Percentiles rank a stretch among this genome's conserved stretches.
Evolutionary conservation across 2,329 filamentous ascomycete species (phyloP).

Genomic region (Coniochaeta prunicola): DNA sequence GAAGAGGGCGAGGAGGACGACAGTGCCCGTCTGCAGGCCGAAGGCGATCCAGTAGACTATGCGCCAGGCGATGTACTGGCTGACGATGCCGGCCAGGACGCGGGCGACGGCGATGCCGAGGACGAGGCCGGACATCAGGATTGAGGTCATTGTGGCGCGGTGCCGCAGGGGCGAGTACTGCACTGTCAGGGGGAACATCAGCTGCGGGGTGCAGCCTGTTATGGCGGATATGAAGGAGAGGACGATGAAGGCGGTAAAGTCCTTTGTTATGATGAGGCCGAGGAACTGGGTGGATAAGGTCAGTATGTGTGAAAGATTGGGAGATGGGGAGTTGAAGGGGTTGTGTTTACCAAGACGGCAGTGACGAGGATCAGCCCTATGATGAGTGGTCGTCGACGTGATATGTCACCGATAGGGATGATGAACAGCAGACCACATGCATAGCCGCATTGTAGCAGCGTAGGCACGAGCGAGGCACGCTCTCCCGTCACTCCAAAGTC

Average conservation of each 20-base stretch:
- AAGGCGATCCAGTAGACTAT: slow-evolving; percentile 69
- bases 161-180: slow-evolving; percentile 62
- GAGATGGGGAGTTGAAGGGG: background rate
- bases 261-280: slow-evolving; percentile 58
- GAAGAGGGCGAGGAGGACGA: slow-evolving; percentile 54
- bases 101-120: slow-evolving; percentile 67
- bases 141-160: slow-evolving; percentile 61
- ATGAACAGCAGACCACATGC: slow-evolving; percentile 65
- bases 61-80: slow-evolving; percentile 64
- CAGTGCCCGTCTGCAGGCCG: slow-evolving; percentile 50
- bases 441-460: slow-evolving; percentile 69
- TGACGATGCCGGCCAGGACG: slow-evolving; percentile 63
- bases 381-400: slow-evolving; percentile 60
- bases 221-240: slow-evolving; percentile 64
- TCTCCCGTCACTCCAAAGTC: slow-evolving; percentile 64
- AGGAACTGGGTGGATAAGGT: slow-evolving; percentile 47
- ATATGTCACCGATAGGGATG: slow-evolving; percentile 63
- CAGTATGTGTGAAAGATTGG: background rate
- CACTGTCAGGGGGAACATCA: slow-evolving; percentile 70
- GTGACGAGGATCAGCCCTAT: slow-evolving; percentile 58
- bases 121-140: slow-evolving; percentile 64
- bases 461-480: slow-evolving; percentile 55
- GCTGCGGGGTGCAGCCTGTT: slow-evolving; percentile 66
- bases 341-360: slow-evolving; percentile 50
- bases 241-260: slow-evolving; percentile 55